These are phyloP conservation scores for Petasospora rhodanensis DNA, from an alignment of 1,139 yeast genomes.

Conservation along the genomic window DNA sequence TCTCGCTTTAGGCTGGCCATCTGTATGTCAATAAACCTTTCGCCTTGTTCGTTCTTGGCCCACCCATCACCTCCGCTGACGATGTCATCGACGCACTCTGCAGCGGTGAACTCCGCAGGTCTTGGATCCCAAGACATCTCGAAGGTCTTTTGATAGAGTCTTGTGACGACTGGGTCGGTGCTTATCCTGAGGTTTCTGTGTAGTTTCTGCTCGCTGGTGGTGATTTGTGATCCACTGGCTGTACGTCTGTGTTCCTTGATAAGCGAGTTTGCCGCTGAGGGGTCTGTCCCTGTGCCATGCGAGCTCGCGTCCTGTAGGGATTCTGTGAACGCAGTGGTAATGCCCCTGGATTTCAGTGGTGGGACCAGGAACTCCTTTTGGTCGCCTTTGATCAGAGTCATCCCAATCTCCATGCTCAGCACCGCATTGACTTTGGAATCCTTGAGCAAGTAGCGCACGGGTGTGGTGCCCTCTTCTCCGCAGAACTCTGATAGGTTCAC, in stretches of 20 bases:
- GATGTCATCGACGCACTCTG: conserved; percentile 70
- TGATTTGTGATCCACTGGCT: conserved; percentile 8
- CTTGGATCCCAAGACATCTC: conserved; percentile 77
- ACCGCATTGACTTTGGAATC: conserved; percentile 82
- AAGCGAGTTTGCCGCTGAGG: neutral
- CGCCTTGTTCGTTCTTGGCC: conserved; percentile 44
- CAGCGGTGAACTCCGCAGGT: conserved; percentile 70
- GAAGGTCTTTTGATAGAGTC: conserved; percentile 56
- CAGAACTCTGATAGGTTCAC: conserved; percentile 73
- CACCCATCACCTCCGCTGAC: conserved; percentile 73
- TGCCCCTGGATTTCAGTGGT: conserved; percentile 20
- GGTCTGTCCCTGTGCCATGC: conserved; percentile 1
- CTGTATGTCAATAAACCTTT: conserved; percentile 39
- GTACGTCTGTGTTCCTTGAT: conserved; percentile 5
- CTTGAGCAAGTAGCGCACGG: conserved; percentile 63
- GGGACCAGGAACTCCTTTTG: conserved; percentile 30
- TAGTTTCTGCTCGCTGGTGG: conserved; percentile 10
- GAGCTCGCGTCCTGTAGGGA: conserved; percentile 10
- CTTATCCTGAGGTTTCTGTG: conserved; percentile 23
- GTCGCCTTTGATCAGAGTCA: conserved; percentile 41
- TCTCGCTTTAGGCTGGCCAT: conserved; percentile 5
- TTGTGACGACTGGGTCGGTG: conserved; percentile 49
- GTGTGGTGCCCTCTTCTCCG: conserved; percentile 47
- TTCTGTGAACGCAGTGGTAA: conserved; percentile 17
- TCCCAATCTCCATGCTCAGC: conserved; percentile 46